A percentile compares a stretch with the other conserved stretches of the same genome.
These are phyloP conservation scores for Candida boidinii DNA, from an alignment of 805 yeast genomes.

Conservation along the genomic window DNA sequence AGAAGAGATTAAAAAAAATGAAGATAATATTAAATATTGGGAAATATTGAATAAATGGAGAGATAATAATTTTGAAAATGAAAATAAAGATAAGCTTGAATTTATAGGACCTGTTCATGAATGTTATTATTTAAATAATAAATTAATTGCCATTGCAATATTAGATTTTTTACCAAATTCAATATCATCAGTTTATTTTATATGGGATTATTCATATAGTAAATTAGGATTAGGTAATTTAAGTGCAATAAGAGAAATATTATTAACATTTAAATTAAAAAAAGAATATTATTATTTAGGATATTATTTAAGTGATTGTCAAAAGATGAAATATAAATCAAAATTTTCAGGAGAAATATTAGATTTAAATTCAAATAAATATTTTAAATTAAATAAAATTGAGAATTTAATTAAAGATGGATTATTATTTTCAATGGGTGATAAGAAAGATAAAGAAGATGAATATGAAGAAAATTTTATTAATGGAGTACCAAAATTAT, in stretches of 20 bases:
- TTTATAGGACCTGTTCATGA: slow-evolving; percentile 67
- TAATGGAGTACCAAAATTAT: too few relatives aligned
- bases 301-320: slow-evolving; percentile 69
- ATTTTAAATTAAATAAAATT: slow-evolving; percentile 28
- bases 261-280: slow-evolving; percentile 37
- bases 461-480: too few relatives aligned
- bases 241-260: slow-evolving; percentile 64
- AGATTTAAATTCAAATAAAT: slow-evolving; percentile 43
- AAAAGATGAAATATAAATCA: slow-evolving; percentile 75
- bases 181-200: slow-evolving; percentile 76
- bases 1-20: slow-evolving; percentile 12
- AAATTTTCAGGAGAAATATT: slow-evolving; percentile 70
- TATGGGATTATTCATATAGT: slow-evolving; percentile 79
- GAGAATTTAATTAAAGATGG: slow-evolving; percentile 21
- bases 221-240: slow-evolving; percentile 68
- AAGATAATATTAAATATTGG: slow-evolving; percentile 30
- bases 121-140: slow-evolving; percentile 56
- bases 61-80: slow-evolving; percentile 6
- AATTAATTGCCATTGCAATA: slow-evolving; percentile 67
- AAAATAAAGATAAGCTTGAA: slow-evolving; percentile 5
- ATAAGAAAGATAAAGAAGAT: slow-evolving; percentile 3
- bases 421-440: too few relatives aligned
- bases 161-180: slow-evolving; percentile 70
- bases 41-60: slow-evolving; percentile 32
- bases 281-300: slow-evolving; percentile 68